Base-by-base conservation (phyloP, 257 asterid genomes). In the Solanum sejunctum region DNA sequence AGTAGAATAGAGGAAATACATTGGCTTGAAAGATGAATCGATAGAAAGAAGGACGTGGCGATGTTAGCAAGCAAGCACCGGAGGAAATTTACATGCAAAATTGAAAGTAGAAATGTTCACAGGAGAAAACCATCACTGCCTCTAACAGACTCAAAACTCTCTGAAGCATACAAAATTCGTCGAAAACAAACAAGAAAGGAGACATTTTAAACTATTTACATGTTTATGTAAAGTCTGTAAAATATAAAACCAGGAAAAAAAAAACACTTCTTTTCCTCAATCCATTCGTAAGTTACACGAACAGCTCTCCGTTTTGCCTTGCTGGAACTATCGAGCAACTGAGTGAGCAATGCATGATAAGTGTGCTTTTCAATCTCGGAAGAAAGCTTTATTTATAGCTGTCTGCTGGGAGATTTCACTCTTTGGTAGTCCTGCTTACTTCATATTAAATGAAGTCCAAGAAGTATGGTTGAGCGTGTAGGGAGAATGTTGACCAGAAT, bases 401-500 rank as follows among this genome's bases (percentile, higher is more conserved):
- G 66, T 61, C 12, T 88, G 90, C 82, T 88, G 92, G 86, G 90
- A 88, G 70, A 88, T 83, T 72, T 91, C 89, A 91, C 86, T 87
- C 84, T 91, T 87, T 87, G 52, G 78, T 80, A 45, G 83, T 86
- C 71, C 81, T 88, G 41, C 82, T 87, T 28, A 86, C 84, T 77
- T 89, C 92, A 21, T 88, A 55, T 87, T 91, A 81, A 85, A 87
- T 16, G 95, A 89, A 77, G 83, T 89, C 91, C 92, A 91, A 11
- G 95, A 85, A 66, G 95, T 88, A 83, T 91, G 87, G 87, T 87
- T 85, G 89, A 87, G 85, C 84, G 88, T 92, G 88, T 86, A 56
- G 0, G 95, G 98, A 71, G 97, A 94, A 86, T 86, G 89, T 32
- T 90, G 95, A 41, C 89, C 95, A 8, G 93, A 89, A 28, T 88